Evolutionary conservation across 768 basidiomycete species (phyloP), one percentile per base, ranked within the genome.

Genomic region (Pulveroboletus ravenelii): DNA sequence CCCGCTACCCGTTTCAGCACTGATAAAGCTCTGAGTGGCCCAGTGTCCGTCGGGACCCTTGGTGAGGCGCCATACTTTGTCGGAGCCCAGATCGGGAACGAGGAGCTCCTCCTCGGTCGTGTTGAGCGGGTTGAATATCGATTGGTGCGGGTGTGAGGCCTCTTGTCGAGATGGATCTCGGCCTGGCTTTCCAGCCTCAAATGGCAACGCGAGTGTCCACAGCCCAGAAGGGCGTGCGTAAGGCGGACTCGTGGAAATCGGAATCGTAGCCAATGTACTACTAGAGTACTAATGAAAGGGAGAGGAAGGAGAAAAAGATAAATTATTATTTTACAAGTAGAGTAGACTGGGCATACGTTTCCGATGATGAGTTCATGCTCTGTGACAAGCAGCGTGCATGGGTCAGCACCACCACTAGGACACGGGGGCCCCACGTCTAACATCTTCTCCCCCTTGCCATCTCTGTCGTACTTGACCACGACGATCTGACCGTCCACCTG

Each of bases 141-240:
- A 80, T 59, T 92, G 86, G 68, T 93, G 91, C 0, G 88, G 86
- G 62, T 93, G 92, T 4, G 89, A 76, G 6, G 71, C 66, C 48
- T 82, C 78, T 62, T 93, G 92, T 31, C 91, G 77, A 17, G 77
- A 76, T 6, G 63, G 59, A 61, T 88, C 75, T 1, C 20, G 20
- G 20, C 20, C 20, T 23, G 20, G 71, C 1, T 79, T 81, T 13
- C 60, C 57, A 14, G 23, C 30, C 25, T 63, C 63, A 41, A 89
- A 74, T 2, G 67, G 63, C 20, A 69, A 37, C 39, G 71, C 62
- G 27, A 80, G 58, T 7, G 63, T 70, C 34, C 64, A 66, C 6
- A 74, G 58, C 10, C 64, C 50, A 6, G 69, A 49, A 0, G 69
- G 57, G 9, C 64, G 62, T 14, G 84, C 62, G 58, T 78, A 78